phyloP scores from a whole-genome alignment of 805 yeast species.

The Isabelozyma gotoi region DNA sequence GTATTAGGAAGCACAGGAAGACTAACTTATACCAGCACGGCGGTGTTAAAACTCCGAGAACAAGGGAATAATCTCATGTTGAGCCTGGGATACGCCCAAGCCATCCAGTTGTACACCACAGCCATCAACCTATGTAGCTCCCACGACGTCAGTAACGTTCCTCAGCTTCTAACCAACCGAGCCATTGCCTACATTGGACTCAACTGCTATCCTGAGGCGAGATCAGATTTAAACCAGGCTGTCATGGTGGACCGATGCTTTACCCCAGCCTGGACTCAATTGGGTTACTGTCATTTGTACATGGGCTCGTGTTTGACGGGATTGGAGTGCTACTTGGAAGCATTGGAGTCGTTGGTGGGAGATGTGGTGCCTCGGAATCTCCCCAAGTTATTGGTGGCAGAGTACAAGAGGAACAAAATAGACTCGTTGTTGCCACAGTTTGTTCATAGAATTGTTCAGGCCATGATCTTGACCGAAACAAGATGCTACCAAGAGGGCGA shows the following conservation, averaged over 20 bases:
- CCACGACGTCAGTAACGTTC: constrained; percentile 12
- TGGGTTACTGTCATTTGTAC: constrained; percentile 43
- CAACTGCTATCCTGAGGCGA: constrained; percentile 40
- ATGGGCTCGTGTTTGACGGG: constrained; percentile 36
- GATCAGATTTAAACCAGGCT: constrained; percentile 34
- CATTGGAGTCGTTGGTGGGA: constrained; percentile 29
- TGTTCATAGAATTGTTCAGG: constrained; percentile 32
- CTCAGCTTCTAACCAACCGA: constrained; percentile 37
- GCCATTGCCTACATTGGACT: constrained; percentile 43
- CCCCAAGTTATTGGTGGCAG: constrained; percentile 11
- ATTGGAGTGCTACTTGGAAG: constrained; percentile 30
- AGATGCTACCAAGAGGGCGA: constrained; percentile 38
- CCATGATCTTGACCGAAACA: constrained; percentile 34
- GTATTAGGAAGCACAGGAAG: constrained; percentile 1
- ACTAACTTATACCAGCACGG: not conserved
- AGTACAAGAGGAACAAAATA: constrained; percentile 21
- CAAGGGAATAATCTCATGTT: constrained; percentile 41
- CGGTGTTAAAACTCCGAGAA: constrained; percentile 28
- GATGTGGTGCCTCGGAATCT: constrained; percentile 26
- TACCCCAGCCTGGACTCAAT: constrained; percentile 44
- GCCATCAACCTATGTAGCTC: constrained; percentile 26
- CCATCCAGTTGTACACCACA: constrained; percentile 36
- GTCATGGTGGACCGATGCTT: constrained; percentile 28
- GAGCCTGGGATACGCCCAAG: constrained; percentile 36
- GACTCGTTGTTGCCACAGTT: constrained; percentile 35